Evolutionary conservation across 2,329 filamentous ascomycete genomes (phyloP).

Genomic region (Colletotrichum sidae): DNA sequence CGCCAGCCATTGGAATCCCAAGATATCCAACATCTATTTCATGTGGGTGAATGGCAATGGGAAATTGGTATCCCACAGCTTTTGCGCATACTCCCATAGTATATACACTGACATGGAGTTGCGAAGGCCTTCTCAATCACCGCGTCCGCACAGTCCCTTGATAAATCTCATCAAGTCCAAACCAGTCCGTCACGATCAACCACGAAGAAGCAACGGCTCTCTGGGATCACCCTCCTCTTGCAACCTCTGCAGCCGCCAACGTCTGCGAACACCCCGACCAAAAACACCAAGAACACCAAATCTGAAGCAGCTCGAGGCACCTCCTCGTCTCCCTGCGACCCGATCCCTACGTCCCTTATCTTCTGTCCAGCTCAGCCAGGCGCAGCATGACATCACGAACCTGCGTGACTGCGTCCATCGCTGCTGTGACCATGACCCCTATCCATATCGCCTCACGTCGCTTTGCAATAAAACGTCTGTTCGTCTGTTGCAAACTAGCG

Average conservation of each 20-base stretch:
- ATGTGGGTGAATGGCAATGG: not conserved
- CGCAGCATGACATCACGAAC: conserved; percentile 8
- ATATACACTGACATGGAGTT: no score
- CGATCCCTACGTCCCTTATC: conserved; percentile 2
- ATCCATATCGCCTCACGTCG: no score
- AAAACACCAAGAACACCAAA: conserved; percentile 11
- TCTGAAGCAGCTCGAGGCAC: conserved; percentile 26
- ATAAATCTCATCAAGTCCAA: conserved; percentile 16
- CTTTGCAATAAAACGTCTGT: no score
- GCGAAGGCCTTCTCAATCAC: not conserved
- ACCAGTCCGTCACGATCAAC: not conserved
- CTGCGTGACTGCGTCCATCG: no score
- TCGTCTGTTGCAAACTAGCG: no score
- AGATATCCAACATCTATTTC: not conserved
- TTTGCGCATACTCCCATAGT: no score
- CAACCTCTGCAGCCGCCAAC: conserved; percentile 8
- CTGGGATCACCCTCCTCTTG: not conserved
- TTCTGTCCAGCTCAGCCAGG: conserved; percentile 1
- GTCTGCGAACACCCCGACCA: conserved; percentile 25
- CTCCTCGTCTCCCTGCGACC: not conserved
- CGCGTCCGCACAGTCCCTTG: conserved; percentile 6
- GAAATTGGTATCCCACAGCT: no score
- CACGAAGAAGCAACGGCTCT: conserved; percentile 1
- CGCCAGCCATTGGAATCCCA: no score
- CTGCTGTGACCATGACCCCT: no score